Percentiles rank a stretch among this genome's conserved stretches.
Evolutionary conservation across 768 basidiomycete species (phyloP).

Genomic region (Lyophyllum decastes): DNA sequence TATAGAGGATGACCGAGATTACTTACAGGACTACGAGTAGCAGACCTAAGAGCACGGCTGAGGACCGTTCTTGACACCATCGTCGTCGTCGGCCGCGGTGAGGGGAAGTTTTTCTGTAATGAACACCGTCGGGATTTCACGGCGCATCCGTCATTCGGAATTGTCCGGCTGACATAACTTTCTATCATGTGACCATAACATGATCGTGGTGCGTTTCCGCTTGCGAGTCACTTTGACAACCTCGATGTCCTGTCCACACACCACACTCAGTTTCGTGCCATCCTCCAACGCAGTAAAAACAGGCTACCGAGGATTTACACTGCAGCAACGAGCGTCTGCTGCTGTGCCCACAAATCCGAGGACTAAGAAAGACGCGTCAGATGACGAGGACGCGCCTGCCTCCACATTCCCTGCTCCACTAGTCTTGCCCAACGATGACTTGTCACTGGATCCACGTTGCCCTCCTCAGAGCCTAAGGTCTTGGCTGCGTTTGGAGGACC

Average conservation of each 20-base stretch:
- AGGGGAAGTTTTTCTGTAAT: constrained; percentile 16
- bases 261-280: not conserved
- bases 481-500: constrained; percentile 29
- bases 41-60: constrained; percentile 26
- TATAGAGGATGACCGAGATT: too few relatives aligned
- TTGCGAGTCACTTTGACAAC: not conserved
- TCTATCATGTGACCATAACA: constrained; percentile 1
- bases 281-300: not conserved
- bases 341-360: not conserved
- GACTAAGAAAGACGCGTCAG: not conserved
- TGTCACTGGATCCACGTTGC: constrained; percentile 32
- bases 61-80: constrained; percentile 34
- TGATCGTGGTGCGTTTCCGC: not conserved
- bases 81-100: constrained; percentile 23
- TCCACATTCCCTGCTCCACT: constrained; percentile 31
- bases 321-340: constrained; percentile 7
- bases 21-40: constrained; percentile 21
- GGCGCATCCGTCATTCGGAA: constrained; percentile 13
- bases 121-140: constrained; percentile 18
- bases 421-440: constrained; percentile 33
- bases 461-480: constrained; percentile 33
- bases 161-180: constrained; percentile 8
- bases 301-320: not conserved
- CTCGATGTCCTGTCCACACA: constrained; percentile 3
- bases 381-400: not conserved